phyloP scores from a whole-genome alignment of 257 asterid species.

The Penstemon davidsonii region DNA sequence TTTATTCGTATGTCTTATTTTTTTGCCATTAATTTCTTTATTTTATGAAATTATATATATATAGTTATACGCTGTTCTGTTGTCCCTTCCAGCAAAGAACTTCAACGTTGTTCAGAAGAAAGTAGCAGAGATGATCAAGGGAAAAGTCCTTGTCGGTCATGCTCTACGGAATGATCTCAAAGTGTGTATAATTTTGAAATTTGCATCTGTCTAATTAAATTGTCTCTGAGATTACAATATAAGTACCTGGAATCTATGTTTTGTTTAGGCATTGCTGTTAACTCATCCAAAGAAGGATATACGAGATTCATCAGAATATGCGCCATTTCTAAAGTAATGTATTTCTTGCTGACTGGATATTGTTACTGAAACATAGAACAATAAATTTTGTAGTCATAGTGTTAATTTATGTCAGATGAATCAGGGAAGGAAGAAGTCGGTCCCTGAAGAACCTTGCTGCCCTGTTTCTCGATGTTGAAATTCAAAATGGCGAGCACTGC shows the following conservation, averaged over 20 bases:
- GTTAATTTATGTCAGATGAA: conserved; percentile 32
- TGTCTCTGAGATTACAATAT: not conserved
- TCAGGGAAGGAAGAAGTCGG: conserved; percentile 85
- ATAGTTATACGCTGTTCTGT: conserved; percentile 19
- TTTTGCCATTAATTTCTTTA: conserved; percentile 7
- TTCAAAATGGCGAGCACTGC: conserved; percentile 94
- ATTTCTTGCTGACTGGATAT: conserved; percentile 23
- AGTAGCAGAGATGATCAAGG: conserved; percentile 81
- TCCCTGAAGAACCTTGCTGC: conserved; percentile 79
- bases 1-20: not conserved
- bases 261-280: conserved; percentile 75
- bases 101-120: conserved; percentile 70
- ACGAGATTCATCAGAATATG: conserved; percentile 84
- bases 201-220: conserved; percentile 5
- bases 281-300: conserved; percentile 89
- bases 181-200: conserved; percentile 39
- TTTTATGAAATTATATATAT: not conserved
- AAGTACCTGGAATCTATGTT: conserved; percentile 16
- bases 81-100: conserved; percentile 69
- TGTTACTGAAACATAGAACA: conserved; percentile 24
- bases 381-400: conserved; percentile 12
- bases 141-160: conserved; percentile 86
- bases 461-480: conserved; percentile 66
- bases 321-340: conserved; percentile 66
- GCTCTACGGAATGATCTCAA: conserved; percentile 92